Evolutionary conservation across 164 flowering plant species (phyloP), one percentile per base, ranked within the genome.

Genomic region (Vitis rupestris): DNA sequence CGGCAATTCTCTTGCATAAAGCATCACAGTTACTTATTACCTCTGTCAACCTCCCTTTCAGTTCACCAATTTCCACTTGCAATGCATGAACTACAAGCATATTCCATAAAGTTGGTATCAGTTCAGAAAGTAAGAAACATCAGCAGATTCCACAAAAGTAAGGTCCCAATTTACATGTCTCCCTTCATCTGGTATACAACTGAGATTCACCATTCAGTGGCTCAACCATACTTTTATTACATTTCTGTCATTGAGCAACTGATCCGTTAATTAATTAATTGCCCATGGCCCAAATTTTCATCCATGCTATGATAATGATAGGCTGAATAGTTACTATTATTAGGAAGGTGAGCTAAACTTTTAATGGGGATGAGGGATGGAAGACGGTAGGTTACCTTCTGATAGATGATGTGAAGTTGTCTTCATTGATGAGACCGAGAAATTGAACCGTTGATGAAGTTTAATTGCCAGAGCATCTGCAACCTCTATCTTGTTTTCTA

Each of bases 21-120:
- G 96, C 87, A 78, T 90, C 93, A 55, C 97, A 93, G 69, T 92
- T 96, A 70, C 92, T 93, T 9, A 92, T 80, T 37, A 93, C 97
- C 79, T 92, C 97, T 2, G 94, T 93, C 67, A 93, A 74, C 72
- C 97, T 87, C 58, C 99, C 98, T 80, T 96, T 96, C 71, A 93
- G 86, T 76, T 92, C 97, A 57, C 98, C 99, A 60, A 92, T 83
- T 74, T 96, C 98, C 65, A 96, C 97, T 72, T 96, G 90, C 85
- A 96, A 79, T 64, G 85, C 75, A 72, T 90, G 92, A 73, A 93
- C 97, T 93, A 85, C 82, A 82, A 64, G 63, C 61, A 62, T 71
- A 64, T 73, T 49, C 63, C 51, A 51, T 30, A 16, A 31, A 50
- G 65, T 27, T 10, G n/a, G 27, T 57, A 27, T 15, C 13, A 70